Base-by-base conservation (phyloP, 208 protist species). In the Vickermania spadyakhi region DNA sequence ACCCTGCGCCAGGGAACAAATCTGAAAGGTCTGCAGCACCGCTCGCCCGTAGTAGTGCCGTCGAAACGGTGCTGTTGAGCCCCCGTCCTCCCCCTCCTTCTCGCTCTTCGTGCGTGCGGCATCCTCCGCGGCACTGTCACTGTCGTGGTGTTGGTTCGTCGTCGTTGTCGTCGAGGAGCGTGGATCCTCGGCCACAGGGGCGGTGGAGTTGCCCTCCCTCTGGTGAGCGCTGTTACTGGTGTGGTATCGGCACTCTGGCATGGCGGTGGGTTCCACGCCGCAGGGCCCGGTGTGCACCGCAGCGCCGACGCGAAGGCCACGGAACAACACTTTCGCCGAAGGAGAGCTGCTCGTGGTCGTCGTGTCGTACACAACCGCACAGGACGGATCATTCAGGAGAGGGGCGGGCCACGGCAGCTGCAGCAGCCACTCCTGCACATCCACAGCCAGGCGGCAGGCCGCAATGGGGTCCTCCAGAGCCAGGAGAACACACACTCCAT, bases 41-140 rank as follows among this genome's bases (percentile, higher is more conserved):
- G 87, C 79, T 54, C 73, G 70, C 7, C 87, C 87, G 66, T 90
- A 91, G 73, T 90, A 94, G 70, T 91, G 87, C 52, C 70, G 72
- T 1, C 80, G 80, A 69, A 80, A 90, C 31, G 58, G 54, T 28
- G 72, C 62, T 5, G 65, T 18, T 45, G 36, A 7, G 18, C 18
- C 36, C 11, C 36, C 36, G 7, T 7, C 11, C 18, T 45, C 36
- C 18, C 18, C 36, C 18, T 45, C 36, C 11, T 7, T 45, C 18
- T 45, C 36, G 7, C 11, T 7, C 36, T n/a, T 18, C 11, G 36
- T 18, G 11, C 18, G 11, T 18, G 36, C 36, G 36, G 11, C 18
- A 18, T 7, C 11, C 11, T 7, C 36, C 7, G 18, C 11, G 7
- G 11, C 11, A 18, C 36, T n/a, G 11, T 7, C 11, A 18, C 18